A percentile compares a stretch with the other conserved stretches of the same genome.
Conservation (phyloP, 1,139 yeast genomes). For the Nadsonia starkeyi-henricii region DNA sequence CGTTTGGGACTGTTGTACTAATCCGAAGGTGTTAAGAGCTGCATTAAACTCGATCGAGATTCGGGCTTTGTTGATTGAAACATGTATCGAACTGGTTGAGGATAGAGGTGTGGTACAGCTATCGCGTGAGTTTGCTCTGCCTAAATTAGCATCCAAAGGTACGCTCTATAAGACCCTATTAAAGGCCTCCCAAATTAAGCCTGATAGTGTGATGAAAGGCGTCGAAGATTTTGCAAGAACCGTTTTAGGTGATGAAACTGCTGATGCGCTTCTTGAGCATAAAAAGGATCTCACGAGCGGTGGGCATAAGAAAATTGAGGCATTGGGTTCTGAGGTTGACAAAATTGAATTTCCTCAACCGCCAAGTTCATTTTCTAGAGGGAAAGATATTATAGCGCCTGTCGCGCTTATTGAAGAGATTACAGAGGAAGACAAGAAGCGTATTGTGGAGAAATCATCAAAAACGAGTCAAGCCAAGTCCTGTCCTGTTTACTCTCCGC, state of each 20-base stretch:
- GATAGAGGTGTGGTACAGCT: conserved; percentile 14
- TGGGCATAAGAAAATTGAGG: not conserved
- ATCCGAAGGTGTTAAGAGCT: conserved; percentile 20
- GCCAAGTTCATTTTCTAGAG: not conserved
- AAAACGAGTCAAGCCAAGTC: not conserved
- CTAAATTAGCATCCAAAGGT: conserved; percentile 21
- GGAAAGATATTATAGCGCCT: not conserved
- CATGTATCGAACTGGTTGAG: conserved; percentile 23
- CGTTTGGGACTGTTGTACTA: conserved; percentile 55
- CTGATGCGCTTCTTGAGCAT: not conserved
- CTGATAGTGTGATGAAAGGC: not conserved
- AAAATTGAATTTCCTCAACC: not conserved
- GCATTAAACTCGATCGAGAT: conserved; percentile 47
- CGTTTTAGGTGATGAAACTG: not conserved
- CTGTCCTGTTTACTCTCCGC: not conserved
- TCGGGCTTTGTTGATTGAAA: conserved; percentile 46
- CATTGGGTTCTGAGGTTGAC: not conserved
- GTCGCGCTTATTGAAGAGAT: not conserved
- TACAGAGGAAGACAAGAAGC: not conserved
- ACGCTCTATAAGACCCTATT: conserved; percentile 15
- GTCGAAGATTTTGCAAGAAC: not conserved
- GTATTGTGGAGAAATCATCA: not conserved
- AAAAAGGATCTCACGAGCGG: not conserved
- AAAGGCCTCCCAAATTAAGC: conserved; percentile 1
- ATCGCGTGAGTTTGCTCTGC: conserved; percentile 16